Base-by-base conservation (phyloP, 306 rosid genomes). In the Biancaea sappan region DNA sequence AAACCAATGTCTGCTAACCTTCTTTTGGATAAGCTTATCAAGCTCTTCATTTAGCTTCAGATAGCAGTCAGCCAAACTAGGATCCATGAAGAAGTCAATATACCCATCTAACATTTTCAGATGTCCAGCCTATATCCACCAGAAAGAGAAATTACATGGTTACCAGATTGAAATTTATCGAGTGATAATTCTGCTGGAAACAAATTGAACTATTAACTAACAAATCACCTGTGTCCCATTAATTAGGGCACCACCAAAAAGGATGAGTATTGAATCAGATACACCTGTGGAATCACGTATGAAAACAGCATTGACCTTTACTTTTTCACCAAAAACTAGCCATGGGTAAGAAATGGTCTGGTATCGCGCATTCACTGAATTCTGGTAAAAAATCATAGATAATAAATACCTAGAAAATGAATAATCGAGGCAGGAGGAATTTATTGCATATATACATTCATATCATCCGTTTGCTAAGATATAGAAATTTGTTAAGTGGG, bases 271-370 rank as follows among this genome's bases (percentile, higher is more conserved):
- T 15, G 98, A 91, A 85, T 94, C 98, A 40, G 98, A 94, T 59
- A 94, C 91, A 21, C 87, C 98, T 14, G 98, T 94, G 74, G 98
- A 94, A 83, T 94, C 98, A 25, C 98, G 97, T 85, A 94, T 63
- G 81, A 89, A 91, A 68, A 94, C 98, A 9, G 97, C 86, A 79
- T 90, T 94, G 80, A 94, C 93, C 80, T 92, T 91, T 71, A 94
- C 93, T 84, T 94, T 94, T 82, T 94, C 98, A 15, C 94, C 93
- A 77, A 94, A 94, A 71, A 91, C 97, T 86, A 94, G 82, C 98
- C 98, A 94, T 26, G 98, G 98, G 74, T 91, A 91, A 60, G 95
- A 90, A 84, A 94, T 94, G 44, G 96, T 91, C 75, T 94, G 96
- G 85, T 85, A 91, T 9, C 97, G 96, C 13, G 91, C 91, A 75